Conservation (phyloP, 805 yeast species). For the Hanseniaspora jakobsenii region DNA sequence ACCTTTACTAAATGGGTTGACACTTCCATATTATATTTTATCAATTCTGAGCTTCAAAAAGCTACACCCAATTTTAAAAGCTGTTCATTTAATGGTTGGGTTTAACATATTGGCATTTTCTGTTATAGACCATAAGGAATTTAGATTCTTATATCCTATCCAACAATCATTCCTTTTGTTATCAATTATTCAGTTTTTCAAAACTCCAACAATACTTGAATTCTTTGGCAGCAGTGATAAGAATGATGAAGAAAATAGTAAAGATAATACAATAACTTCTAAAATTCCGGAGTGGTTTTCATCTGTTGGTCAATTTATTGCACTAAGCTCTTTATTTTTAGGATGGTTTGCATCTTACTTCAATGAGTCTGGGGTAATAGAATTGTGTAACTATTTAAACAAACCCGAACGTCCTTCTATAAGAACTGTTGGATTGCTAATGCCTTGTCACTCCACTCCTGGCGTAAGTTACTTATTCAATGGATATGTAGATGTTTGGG, state of each 20-base stretch:
- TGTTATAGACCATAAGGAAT: constrained; percentile 70
- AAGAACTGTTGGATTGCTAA: constrained; percentile 60
- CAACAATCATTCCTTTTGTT: constrained; percentile 58
- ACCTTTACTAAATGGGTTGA: constrained; percentile 60
- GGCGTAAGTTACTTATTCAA: constrained; percentile 78
- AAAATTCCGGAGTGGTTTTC: no score
- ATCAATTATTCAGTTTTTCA: constrained; percentile 33
- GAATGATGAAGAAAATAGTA: no score
- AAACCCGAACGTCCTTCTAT: constrained; percentile 25
- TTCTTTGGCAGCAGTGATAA: no score
- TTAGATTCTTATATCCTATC: constrained; percentile 75
- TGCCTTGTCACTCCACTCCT: constrained; percentile 97
- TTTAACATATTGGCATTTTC: constrained; percentile 50
- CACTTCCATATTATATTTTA: constrained; percentile 47
- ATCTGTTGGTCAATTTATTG: neutral
- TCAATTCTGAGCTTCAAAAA: constrained; percentile 18
- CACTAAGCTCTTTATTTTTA: constrained; percentile 17
- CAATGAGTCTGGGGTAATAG: constrained; percentile 80
- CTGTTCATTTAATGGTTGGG: constrained; percentile 27
- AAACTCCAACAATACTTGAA: no score
- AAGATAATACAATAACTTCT: no score
- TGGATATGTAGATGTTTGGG: constrained; percentile 45
- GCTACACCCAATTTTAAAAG: constrained; percentile 11
- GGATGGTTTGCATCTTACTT: constrained; percentile 42
- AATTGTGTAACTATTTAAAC: constrained; percentile 45